These are phyloP conservation scores for Tremellales sp. DNA, from an alignment of 1,284 basidiomycete species.

Conservation along the genomic window DNA sequence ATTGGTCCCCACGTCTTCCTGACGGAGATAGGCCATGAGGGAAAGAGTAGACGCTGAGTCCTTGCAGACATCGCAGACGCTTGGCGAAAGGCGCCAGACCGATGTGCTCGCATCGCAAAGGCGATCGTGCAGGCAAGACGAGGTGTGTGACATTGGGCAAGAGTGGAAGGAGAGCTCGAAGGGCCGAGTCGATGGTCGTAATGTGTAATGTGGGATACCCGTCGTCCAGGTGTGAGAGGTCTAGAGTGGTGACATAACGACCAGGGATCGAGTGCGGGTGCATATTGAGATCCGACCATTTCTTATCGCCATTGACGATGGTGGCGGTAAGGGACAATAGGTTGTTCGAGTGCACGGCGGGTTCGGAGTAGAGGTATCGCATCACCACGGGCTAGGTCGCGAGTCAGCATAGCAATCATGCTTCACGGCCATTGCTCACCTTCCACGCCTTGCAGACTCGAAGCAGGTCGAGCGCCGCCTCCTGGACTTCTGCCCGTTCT, in stretches of 20 bases:
- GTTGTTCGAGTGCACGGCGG: slow-evolving; percentile 53
- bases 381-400: slow-evolving; percentile 59
- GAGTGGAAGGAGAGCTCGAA: slow-evolving; percentile 57
- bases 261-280: slow-evolving; percentile 78
- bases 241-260: slow-evolving; percentile 69
- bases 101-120: slow-evolving; percentile 53
- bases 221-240: slow-evolving; percentile 60
- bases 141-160: slow-evolving; percentile 60
- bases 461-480: slow-evolving; percentile 51
- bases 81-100: slow-evolving; percentile 42
- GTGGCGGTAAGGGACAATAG: slow-evolving; percentile 59
- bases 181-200: slow-evolving; percentile 40
- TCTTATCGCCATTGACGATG: slow-evolving; percentile 62
- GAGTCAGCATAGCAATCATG: neutral
- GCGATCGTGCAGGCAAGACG: slow-evolving; percentile 23
- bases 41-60: slow-evolving; percentile 53
- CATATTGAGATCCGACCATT: slow-evolving; percentile 77
- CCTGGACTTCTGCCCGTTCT: slow-evolving; percentile 18
- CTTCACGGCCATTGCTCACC: slow-evolving; percentile 52
- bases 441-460: slow-evolving; percentile 66
- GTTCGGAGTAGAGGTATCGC: slow-evolving; percentile 63
- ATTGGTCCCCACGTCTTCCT: slow-evolving; percentile 28
- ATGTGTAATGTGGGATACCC: slow-evolving; percentile 57
- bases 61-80: slow-evolving; percentile 58
- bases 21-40: neutral